phyloP scores from a whole-genome alignment of 768 basidiomycete genomes.

The Russula sp. region DNA sequence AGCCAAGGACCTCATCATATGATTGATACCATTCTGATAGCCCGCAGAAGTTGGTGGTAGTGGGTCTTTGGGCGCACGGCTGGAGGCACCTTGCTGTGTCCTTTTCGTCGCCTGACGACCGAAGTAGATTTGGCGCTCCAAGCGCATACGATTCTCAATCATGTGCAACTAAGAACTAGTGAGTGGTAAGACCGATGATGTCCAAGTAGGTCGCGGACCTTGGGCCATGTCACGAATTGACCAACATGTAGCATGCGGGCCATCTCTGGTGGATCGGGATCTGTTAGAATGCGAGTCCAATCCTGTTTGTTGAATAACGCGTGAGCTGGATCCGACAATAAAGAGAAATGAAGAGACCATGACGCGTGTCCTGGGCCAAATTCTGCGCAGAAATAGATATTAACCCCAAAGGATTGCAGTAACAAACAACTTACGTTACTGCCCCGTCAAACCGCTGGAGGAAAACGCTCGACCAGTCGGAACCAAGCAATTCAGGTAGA shows the following conservation, averaged over 20 bases:
- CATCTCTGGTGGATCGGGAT: constrained; percentile 74
- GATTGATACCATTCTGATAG: constrained; percentile 12
- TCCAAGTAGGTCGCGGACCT: constrained; percentile 40
- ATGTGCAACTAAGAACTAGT: constrained; percentile 66
- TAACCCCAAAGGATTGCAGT: background rate
- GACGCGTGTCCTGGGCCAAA: constrained; percentile 79
- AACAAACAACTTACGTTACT: constrained; percentile 57
- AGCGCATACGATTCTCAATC: constrained; percentile 80
- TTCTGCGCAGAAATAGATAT: constrained; percentile 35
- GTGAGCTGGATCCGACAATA: constrained; percentile 7
- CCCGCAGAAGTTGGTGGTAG: background rate
- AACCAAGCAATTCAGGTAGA: constrained; percentile 85
- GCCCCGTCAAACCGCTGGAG: constrained; percentile 87
- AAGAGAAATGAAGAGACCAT: constrained; percentile 35
- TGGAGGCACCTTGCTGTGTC: constrained; percentile 32
- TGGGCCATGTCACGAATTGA: constrained; percentile 93
- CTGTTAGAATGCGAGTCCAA: constrained; percentile 51
- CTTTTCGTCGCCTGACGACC: constrained; percentile 69
- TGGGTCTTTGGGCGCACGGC: constrained; percentile 20
- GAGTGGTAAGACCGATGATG: background rate
- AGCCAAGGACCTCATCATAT: background rate
- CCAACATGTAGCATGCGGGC: constrained; percentile 84
- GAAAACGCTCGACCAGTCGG: constrained; percentile 96
- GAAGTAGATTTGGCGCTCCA: constrained; percentile 76
- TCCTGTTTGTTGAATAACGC: constrained; percentile 10